These are phyloP conservation scores for Trichoderma sp. DNA, from an alignment of 2,329 filamentous ascomycete species.

Conservation along the genomic window DNA sequence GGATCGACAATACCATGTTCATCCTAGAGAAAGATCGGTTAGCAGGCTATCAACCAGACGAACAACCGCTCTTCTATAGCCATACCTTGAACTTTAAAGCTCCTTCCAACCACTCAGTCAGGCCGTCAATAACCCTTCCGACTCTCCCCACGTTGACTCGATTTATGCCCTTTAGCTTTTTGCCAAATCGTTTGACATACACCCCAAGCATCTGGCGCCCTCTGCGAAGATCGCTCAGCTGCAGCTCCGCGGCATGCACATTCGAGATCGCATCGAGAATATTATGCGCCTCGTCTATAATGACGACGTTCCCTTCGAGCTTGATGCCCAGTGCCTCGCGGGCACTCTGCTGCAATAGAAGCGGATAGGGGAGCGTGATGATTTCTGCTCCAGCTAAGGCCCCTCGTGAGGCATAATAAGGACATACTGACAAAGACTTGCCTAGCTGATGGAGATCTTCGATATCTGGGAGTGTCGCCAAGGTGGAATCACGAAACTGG, in stretches of 20 bases:
- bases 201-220: conserved; percentile 74
- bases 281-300: conserved; percentile 97
- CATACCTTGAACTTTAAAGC: conserved; percentile 52
- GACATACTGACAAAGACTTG: conserved; percentile 78
- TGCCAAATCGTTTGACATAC: conserved; percentile 87
- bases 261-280: conserved; percentile 91
- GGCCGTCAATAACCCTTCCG: conserved; percentile 77
- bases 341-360: conserved; percentile 83
- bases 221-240: conserved; percentile 69
- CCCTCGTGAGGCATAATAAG: conserved; percentile 91
- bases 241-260: conserved; percentile 79
- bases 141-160: conserved; percentile 88
- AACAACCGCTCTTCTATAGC: conserved; percentile 8
- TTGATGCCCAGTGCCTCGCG: conserved; percentile 85
- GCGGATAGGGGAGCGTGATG: conserved; percentile 86
- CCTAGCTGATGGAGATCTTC: conserved; percentile 84
- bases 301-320: conserved; percentile 84
- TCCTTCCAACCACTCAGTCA: conserved; percentile 67
- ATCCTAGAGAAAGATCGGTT: conserved; percentile 30
- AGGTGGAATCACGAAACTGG: conserved; percentile 79
- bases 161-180: conserved; percentile 86
- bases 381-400: conserved; percentile 86
- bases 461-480: conserved; percentile 88
- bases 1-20: conserved; percentile 70
- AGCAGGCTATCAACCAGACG: neutral